Evolutionary conservation across 768 basidiomycete species (phyloP).

Genomic region (Hemileccinum rubropunctum): DNA sequence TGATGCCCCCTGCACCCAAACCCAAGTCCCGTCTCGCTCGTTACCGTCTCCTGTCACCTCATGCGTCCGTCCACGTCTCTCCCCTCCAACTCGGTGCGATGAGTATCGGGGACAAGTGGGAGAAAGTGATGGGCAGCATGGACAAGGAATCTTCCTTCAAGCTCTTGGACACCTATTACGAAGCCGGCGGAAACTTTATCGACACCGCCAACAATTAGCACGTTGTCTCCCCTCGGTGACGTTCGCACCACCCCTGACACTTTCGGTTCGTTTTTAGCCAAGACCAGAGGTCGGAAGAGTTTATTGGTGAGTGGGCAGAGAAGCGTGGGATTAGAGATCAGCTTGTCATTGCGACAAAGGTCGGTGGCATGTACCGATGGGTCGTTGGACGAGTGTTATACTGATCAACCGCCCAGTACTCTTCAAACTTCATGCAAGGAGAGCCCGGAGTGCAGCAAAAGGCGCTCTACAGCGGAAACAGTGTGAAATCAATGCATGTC

Average conservation of each 20-base stretch:
- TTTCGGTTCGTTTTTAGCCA: slow-evolving; percentile 34
- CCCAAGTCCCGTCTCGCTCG: slow-evolving; percentile 32
- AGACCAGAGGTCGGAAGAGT: slow-evolving; percentile 51
- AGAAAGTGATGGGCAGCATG: slow-evolving; percentile 35
- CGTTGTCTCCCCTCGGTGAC: not conserved
- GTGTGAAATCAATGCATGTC: slow-evolving; percentile 33
- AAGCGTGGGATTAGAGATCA: slow-evolving; percentile 42
- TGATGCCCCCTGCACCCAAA: slow-evolving; percentile 20
- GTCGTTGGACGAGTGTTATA: not conserved
- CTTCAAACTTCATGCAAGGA: slow-evolving; percentile 17
- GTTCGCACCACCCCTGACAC: too few species aligned
- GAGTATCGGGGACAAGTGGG: slow-evolving; percentile 45
- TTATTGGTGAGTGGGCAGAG: slow-evolving; percentile 53
- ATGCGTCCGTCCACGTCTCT: slow-evolving; percentile 46
- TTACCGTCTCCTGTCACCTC: slow-evolving; percentile 38
- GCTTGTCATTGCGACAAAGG: slow-evolving; percentile 48
- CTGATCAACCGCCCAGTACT: slow-evolving; percentile 14
- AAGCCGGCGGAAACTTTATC: slow-evolving; percentile 49
- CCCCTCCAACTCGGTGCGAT: slow-evolving; percentile 47
- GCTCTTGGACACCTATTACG: slow-evolving; percentile 43
- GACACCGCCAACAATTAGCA: slow-evolving; percentile 48
- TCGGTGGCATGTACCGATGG: slow-evolving; percentile 1
- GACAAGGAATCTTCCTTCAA: slow-evolving; percentile 42
- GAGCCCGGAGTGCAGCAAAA: slow-evolving; percentile 18
- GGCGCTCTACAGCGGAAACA: slow-evolving; percentile 37